Percentiles rank a stretch among this genome's conserved stretches.
Conservation (phyloP, 768 basidiomycete species). For the Trametes sanguinea region DNA sequence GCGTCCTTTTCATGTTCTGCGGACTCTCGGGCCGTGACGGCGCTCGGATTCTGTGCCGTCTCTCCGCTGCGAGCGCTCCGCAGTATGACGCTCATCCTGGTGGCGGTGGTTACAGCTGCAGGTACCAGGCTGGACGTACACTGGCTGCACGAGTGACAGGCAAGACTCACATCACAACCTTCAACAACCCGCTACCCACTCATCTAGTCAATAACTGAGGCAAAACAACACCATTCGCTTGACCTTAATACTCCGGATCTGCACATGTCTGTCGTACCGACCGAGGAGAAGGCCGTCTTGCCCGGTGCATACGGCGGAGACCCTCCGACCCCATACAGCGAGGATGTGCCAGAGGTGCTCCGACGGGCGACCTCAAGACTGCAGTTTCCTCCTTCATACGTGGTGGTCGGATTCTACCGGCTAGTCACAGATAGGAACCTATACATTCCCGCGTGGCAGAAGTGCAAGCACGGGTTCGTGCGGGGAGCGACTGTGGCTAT, state of each 20-base stretch:
- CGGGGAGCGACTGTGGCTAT: constrained; percentile 71
- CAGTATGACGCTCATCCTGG: not conserved
- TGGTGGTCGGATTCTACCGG: constrained; percentile 82
- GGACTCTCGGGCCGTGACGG: too few species aligned
- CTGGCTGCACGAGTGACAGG: too few species aligned
- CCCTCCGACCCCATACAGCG: constrained; percentile 16
- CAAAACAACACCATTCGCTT: not conserved
- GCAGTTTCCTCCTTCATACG: constrained; percentile 80
- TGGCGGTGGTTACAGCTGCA: too few species aligned
- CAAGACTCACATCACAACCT: too few species aligned
- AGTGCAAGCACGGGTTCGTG: constrained; percentile 74
- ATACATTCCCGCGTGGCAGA: constrained; percentile 79
- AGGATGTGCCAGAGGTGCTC: constrained; percentile 48
- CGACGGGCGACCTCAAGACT: constrained; percentile 61
- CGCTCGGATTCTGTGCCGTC: too few species aligned
- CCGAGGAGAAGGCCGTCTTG: not conserved
- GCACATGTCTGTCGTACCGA: not conserved
- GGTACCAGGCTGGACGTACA: too few species aligned
- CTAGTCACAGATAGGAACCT: constrained; percentile 72
- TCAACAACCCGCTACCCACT: not conserved
- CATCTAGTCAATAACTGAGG: not conserved
- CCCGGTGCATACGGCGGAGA: constrained; percentile 12
- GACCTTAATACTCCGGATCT: not conserved
- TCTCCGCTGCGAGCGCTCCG: not conserved
- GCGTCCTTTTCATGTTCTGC: too few species aligned